These are phyloP conservation scores for Mycena floridula DNA, from an alignment of 768 basidiomycete species.

Conservation along the genomic window DNA sequence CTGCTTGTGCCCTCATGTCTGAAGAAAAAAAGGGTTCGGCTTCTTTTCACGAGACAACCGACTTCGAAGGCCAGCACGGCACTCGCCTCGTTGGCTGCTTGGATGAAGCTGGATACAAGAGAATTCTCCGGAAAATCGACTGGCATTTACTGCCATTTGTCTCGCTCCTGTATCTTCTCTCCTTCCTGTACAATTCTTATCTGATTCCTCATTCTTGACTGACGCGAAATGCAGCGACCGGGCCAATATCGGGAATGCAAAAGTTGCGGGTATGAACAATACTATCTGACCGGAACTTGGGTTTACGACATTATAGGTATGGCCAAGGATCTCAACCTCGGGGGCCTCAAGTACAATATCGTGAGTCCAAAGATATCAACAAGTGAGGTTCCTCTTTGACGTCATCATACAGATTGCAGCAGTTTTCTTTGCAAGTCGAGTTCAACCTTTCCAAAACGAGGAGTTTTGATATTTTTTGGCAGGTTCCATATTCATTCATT, in stretches of 20 bases:
- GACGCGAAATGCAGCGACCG: constrained; percentile 21
- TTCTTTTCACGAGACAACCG: too few species aligned
- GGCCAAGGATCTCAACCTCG: constrained; percentile 20
- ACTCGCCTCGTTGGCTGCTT: too few species aligned
- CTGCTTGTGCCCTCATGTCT: too few species aligned
- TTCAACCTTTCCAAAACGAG: neutral
- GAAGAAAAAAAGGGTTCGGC: too few species aligned
- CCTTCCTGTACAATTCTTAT: too few species aligned
- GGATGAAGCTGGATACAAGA: constrained; percentile 20
- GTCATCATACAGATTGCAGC: constrained; percentile 25
- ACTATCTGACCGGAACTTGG: too few species aligned
- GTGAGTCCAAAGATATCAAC: constrained; percentile 12
- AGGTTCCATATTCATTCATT: constrained; percentile 28
- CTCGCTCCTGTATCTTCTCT: constrained; percentile 37
- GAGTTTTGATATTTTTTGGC: neutral
- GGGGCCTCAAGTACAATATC: constrained; percentile 28
- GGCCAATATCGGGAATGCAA: constrained; percentile 30
- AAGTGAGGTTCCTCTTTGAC: too few species aligned
- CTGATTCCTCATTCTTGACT: too few species aligned
- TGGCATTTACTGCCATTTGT: constrained; percentile 38
- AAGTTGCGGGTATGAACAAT: too few species aligned
- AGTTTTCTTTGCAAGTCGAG: constrained; percentile 26
- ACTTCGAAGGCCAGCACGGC: too few species aligned
- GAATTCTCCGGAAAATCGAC: constrained; percentile 36
- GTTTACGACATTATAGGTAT: constrained; percentile 15